A percentile compares a stretch with the other conserved stretches of the same genome.
These are phyloP conservation scores for Alternaria viburni DNA, from an alignment of 2,329 filamentous ascomycete genomes.

Conservation along the genomic window DNA sequence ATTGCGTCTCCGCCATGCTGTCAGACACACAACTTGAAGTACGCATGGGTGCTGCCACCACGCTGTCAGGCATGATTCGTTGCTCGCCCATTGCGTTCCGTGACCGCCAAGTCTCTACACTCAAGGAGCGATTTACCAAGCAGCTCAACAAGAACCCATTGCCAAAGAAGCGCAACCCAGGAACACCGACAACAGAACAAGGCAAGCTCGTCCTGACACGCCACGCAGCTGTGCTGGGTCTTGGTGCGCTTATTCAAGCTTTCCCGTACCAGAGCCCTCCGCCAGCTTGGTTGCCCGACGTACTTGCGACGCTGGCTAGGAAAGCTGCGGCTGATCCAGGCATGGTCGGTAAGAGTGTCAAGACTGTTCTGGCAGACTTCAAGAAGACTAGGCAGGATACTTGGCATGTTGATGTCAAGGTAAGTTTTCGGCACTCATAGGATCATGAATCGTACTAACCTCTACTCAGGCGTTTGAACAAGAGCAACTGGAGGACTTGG, in stretches of 20 bases:
- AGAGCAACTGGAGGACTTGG: constrained; percentile 92
- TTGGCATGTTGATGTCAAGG: constrained; percentile 98
- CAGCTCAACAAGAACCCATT: constrained; percentile 84
- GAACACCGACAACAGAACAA: constrained; percentile 72
- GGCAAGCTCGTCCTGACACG: constrained; percentile 80
- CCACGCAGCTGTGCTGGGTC: constrained; percentile 88
- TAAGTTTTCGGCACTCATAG: constrained; percentile 53
- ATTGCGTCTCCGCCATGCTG: constrained; percentile 95
- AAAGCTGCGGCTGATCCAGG: constrained; percentile 88
- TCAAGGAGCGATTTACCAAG: constrained; percentile 80
- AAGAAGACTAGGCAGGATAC: constrained; percentile 99
- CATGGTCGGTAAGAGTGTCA: constrained; percentile 93
- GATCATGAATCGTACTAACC: constrained; percentile 1
- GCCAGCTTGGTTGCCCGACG: constrained; percentile 90
- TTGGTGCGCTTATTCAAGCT: constrained; percentile 90
- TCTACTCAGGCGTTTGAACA: constrained; percentile 73
- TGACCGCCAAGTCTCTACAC: constrained; percentile 73
- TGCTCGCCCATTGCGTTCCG: constrained; percentile 86
- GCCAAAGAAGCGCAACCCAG: constrained; percentile 69
- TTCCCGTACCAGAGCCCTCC: constrained; percentile 96
- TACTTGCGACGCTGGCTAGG: constrained; percentile 82
- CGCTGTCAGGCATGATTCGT: constrained; percentile 95
- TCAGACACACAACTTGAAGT: constrained; percentile 92
- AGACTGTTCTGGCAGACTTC: constrained; percentile 92
- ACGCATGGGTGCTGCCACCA: constrained; percentile 88